These are phyloP conservation scores for Neurospora sublineolata DNA, from an alignment of 495 filamentous ascomycete species.

Conservation along the genomic window DNA sequence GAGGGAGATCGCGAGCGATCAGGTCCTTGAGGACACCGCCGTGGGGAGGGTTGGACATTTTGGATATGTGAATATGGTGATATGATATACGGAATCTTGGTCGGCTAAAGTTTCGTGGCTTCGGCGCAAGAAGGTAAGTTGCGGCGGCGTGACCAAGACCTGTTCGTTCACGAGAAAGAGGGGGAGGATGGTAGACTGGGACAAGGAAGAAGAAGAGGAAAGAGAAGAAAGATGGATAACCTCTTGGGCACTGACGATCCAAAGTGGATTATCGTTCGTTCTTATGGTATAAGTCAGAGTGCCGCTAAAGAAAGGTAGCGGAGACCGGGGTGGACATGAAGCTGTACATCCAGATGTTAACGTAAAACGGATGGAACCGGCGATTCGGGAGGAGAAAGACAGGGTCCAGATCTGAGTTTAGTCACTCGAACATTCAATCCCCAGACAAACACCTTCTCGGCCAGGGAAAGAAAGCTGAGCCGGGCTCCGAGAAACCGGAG, in stretches of 20 bases:
- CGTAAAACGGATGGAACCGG: neutral
- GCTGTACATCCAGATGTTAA: neutral
- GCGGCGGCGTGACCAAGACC: neutral
- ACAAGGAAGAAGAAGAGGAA: neutral
- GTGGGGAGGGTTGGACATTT: slow-evolving; percentile 69
- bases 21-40: slow-evolving; percentile 97
- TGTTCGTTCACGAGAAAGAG: neutral
- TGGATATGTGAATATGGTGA: slow-evolving; percentile 2
- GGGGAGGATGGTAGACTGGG: neutral
- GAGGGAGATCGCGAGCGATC: slow-evolving; percentile 74
- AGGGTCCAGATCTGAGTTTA: neutral
- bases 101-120: neutral
- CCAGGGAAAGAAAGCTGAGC: neutral
- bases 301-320: neutral
- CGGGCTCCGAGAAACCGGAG: neutral
- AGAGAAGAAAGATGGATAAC: neutral
- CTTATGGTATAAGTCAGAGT: neutral
- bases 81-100: neutral
- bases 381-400: neutral
- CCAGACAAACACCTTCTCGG: neutral
- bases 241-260: neutral
- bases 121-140: neutral
- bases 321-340: neutral
- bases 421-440: neutral
- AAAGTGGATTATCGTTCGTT: neutral